phyloP scores from a whole-genome alignment of 805 yeast genomes.

The Lipomyces japonicus region DNA sequence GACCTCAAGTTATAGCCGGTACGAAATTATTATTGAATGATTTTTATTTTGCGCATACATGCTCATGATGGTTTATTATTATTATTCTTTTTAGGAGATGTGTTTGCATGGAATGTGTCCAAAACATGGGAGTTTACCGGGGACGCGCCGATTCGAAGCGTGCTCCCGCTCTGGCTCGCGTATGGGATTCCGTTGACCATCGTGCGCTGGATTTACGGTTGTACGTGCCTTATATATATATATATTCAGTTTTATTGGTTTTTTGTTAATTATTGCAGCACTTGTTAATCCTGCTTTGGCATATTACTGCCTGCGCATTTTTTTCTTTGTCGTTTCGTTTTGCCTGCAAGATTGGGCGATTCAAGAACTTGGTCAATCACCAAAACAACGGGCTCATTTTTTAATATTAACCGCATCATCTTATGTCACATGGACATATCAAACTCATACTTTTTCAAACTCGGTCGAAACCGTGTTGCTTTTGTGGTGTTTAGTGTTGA shows the following conservation, averaged over 20 bases:
- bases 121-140: constrained; percentile 81
- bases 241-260: neutral
- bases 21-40: constrained; percentile 21
- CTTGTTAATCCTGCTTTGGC: constrained; percentile 20
- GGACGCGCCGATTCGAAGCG: constrained; percentile 62
- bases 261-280: neutral
- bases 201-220: constrained; percentile 19
- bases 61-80: too few relatives aligned
- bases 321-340: constrained; percentile 22
- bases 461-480: constrained; percentile 61
- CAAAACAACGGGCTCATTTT: constrained; percentile 26
- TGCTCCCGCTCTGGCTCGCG: constrained; percentile 59
- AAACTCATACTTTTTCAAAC: constrained; percentile 87
- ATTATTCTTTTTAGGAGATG: constrained; percentile 23
- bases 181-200: constrained; percentile 63
- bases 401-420: constrained; percentile 48
- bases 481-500: constrained; percentile 48
- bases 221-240: constrained; percentile 8
- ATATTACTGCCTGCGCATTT: constrained; percentile 22
- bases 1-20: constrained; percentile 66
- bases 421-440: constrained; percentile 73
- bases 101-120: constrained; percentile 46
- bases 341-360: constrained; percentile 27
- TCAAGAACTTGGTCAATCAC: constrained; percentile 27
- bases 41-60: neutral